phyloP scores from a whole-genome alignment of 495 filamentous ascomycete species.

The Aspergillus avenaceus region DNA sequence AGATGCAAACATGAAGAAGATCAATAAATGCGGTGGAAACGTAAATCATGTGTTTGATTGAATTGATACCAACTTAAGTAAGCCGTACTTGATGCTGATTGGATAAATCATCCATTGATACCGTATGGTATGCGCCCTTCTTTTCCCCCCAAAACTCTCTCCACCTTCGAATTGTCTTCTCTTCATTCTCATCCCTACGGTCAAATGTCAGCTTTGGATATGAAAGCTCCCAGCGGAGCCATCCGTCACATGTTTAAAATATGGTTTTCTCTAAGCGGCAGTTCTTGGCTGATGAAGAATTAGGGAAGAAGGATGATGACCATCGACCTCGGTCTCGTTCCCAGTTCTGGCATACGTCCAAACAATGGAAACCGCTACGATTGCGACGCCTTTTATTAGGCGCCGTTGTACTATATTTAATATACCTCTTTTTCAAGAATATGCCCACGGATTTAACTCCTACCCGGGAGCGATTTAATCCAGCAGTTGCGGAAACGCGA shows the following conservation, averaged over 20 bases:
- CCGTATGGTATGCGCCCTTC: too few species aligned
- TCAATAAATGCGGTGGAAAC: background rate
- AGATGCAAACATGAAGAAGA: background rate
- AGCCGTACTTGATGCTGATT: too few species aligned
- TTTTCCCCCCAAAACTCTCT: too few species aligned
- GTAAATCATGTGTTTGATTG: background rate
- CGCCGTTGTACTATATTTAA: slow-evolving; percentile 34
- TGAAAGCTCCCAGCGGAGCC: slow-evolving; percentile 17
- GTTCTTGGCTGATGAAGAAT: slow-evolving; percentile 57
- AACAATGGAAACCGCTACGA: slow-evolving; percentile 32
- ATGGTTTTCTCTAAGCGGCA: slow-evolving; percentile 45
- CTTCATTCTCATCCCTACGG: background rate
- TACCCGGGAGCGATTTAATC: slow-evolving; percentile 26
- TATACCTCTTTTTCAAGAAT: slow-evolving; percentile 53
- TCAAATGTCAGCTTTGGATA: slow-evolving; percentile 8
- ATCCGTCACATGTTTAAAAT: slow-evolving; percentile 11
- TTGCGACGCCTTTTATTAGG: slow-evolving; percentile 41
- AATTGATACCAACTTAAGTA: too few species aligned
- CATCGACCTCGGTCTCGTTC: slow-evolving; percentile 35
- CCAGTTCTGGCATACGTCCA: slow-evolving; percentile 20
- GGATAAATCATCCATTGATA: background rate
- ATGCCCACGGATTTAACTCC: slow-evolving; percentile 44
- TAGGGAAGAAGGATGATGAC: slow-evolving; percentile 68
- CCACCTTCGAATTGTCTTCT: slow-evolving; percentile 1
- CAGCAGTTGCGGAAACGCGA: slow-evolving; percentile 18